Evolutionary conservation across 2,329 filamentous ascomycete genomes (phyloP).

Genomic region (Nemania abortiva): DNA sequence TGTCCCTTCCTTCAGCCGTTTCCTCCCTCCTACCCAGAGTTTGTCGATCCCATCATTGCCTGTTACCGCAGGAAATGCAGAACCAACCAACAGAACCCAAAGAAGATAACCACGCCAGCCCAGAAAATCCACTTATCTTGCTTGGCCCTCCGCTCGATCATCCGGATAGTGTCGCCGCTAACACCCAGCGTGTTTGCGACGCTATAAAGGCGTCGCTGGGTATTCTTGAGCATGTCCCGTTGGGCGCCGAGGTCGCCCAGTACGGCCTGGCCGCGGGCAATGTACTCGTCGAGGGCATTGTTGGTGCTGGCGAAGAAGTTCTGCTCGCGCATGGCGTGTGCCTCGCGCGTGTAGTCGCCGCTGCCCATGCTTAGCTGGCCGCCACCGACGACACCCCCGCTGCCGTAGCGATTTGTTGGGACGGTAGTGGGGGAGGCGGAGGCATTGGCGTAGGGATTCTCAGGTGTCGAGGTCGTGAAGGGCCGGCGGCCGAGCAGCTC

Average conservation of each 20-base stretch:
- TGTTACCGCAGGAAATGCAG: slow-evolving; percentile 83
- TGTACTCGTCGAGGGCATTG: slow-evolving; percentile 89
- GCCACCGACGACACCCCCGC: slow-evolving; percentile 47
- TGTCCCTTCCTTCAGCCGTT: slow-evolving; percentile 26
- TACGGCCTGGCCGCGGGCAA: slow-evolving; percentile 90
- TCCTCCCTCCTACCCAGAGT: not conserved
- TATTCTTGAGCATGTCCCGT: slow-evolving; percentile 93
- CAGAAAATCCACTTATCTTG: slow-evolving; percentile 99
- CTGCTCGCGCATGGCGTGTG: slow-evolving; percentile 89
- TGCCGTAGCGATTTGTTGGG: slow-evolving; percentile 58
- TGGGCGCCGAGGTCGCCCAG: slow-evolving; percentile 89
- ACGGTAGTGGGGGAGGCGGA: slow-evolving; percentile 51
- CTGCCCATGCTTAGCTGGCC: slow-evolving; percentile 62
- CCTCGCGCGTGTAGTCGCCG: slow-evolving; percentile 77
- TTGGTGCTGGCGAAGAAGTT: slow-evolving; percentile 87
- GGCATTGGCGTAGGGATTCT: slow-evolving; percentile 87
- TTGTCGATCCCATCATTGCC: slow-evolving; percentile 59
- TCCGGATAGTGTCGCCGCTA: slow-evolving; percentile 95
- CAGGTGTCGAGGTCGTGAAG: slow-evolving; percentile 81
- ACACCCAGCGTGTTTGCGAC: slow-evolving; percentile 95
- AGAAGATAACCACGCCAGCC: slow-evolving; percentile 86
- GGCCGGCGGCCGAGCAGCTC: slow-evolving; percentile 89
- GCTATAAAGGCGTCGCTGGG: slow-evolving; percentile 89
- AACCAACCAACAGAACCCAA: slow-evolving; percentile 91
- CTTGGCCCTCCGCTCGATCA: slow-evolving; percentile 90